These are phyloP conservation scores for Helotiales sp. DNA, from an alignment of 2,329 filamentous ascomycete species.

Conservation along the genomic window DNA sequence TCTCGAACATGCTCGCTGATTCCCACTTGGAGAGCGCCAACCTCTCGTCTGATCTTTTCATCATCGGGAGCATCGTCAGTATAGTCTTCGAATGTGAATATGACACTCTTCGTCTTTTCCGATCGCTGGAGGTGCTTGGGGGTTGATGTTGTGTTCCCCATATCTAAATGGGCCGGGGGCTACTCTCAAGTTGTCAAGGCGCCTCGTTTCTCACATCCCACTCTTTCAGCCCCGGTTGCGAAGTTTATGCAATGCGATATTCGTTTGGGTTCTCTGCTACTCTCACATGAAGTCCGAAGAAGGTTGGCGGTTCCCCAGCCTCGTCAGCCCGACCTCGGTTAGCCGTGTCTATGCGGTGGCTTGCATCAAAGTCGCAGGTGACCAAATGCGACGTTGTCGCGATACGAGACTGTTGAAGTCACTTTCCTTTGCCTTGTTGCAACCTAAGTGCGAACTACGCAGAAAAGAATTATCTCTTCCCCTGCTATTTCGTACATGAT, in stretches of 20 bases:
- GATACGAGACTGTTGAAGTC: neutral
- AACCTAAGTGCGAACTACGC: neutral
- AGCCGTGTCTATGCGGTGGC: conserved; percentile 5
- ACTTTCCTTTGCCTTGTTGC: neutral
- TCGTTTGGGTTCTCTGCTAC: neutral
- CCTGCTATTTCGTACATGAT: neutral
- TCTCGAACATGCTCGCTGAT: conserved; percentile 11
- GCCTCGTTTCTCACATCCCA: neutral
- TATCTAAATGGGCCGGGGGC: neutral
- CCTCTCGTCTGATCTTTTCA: conserved; percentile 17
- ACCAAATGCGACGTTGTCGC: neutral
- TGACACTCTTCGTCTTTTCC: conserved; percentile 16
- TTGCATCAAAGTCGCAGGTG: conserved; percentile 10
- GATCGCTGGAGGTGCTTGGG: conserved; percentile 17
- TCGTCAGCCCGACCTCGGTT: conserved; percentile 1
- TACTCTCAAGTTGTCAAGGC: neutral
- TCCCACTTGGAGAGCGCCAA: conserved; percentile 1
- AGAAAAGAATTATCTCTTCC: neutral
- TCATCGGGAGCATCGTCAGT: conserved; percentile 18
- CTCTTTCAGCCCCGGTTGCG: neutral
- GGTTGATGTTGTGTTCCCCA: conserved; percentile 14
- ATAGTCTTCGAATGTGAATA: conserved; percentile 21
- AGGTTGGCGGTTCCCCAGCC: conserved; percentile 5
- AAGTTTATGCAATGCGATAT: neutral
- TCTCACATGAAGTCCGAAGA: neutral